phyloP scores from a whole-genome alignment of 768 basidiomycete species.

The Mycena kentingensis region DNA sequence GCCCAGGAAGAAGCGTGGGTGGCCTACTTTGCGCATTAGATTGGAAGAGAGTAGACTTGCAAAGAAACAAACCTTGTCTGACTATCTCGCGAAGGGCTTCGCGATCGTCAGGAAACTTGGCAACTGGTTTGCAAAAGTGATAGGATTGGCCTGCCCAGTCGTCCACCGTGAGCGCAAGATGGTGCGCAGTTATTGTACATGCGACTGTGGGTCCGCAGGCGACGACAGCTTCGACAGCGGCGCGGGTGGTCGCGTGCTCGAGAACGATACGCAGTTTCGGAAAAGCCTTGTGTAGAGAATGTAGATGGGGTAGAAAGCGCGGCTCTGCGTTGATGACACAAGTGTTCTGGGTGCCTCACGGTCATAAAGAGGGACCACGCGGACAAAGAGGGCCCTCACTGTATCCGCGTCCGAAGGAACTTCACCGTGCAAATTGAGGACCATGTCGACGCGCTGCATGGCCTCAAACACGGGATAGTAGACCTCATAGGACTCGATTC shows the following conservation, averaged over 20 bases:
- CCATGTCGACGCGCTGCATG: constrained; percentile 93
- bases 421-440: constrained; percentile 96
- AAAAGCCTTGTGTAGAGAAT: constrained; percentile 78
- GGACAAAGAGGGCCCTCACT: constrained; percentile 36
- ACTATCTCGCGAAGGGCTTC: constrained; percentile 78
- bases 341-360: constrained; percentile 64
- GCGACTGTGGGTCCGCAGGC: constrained; percentile 79
- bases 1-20: constrained; percentile 95
- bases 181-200: constrained; percentile 97
- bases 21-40: constrained; percentile 49
- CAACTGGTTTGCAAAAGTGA: constrained; percentile 97
- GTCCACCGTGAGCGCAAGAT: constrained; percentile 91
- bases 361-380: constrained; percentile 6
- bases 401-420: constrained; percentile 73
- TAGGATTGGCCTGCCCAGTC: constrained; percentile 95
- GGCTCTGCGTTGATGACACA: constrained; percentile 94
- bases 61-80: constrained; percentile 55
- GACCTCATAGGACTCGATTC: constrained; percentile 91
- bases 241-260: constrained; percentile 93
- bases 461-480: constrained; percentile 93
- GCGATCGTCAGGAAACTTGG: constrained; percentile 93
- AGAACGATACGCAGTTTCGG: constrained; percentile 92
- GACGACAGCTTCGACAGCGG: constrained; percentile 86
- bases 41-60: not conserved
- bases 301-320: constrained; percentile 84